Evolutionary conservation across 768 basidiomycete species (phyloP).

Genomic region (Psilocybe cubensis): DNA sequence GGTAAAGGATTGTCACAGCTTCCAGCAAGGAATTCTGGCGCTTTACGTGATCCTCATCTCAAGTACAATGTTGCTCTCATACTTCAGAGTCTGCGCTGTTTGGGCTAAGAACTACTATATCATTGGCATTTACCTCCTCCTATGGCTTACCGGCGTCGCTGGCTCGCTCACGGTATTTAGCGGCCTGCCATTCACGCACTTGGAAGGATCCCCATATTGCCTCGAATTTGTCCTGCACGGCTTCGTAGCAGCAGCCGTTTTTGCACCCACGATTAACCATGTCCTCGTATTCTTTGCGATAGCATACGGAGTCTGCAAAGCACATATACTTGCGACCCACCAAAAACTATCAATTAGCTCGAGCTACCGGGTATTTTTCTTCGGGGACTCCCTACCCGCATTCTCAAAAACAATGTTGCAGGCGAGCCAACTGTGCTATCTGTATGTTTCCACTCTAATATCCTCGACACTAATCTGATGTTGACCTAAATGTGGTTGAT

Average conservation of each 20-base stretch:
- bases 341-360: background rate
- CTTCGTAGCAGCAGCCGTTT: background rate
- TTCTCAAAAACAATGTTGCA: conserved; percentile 10
- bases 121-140: background rate
- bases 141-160: background rate
- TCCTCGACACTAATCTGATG: no score
- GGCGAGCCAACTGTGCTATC: conserved; percentile 8
- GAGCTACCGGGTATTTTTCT: background rate
- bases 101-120: conserved; percentile 5
- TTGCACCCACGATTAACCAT: background rate
- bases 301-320: conserved; percentile 1
- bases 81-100: conserved; percentile 10
- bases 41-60: background rate
- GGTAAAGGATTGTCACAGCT: background rate
- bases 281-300: background rate
- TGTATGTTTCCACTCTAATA: background rate
- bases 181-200: background rate
- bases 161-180: background rate
- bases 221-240: background rate
- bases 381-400: conserved; percentile 3
- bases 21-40: background rate
- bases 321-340: background rate
- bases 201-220: background rate
- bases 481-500: background rate
- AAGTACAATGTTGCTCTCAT: conserved; percentile 1